These are phyloP conservation scores for Biscutella laevigata DNA, from an alignment of 441 rosid genomes.

Conservation along the genomic window DNA sequence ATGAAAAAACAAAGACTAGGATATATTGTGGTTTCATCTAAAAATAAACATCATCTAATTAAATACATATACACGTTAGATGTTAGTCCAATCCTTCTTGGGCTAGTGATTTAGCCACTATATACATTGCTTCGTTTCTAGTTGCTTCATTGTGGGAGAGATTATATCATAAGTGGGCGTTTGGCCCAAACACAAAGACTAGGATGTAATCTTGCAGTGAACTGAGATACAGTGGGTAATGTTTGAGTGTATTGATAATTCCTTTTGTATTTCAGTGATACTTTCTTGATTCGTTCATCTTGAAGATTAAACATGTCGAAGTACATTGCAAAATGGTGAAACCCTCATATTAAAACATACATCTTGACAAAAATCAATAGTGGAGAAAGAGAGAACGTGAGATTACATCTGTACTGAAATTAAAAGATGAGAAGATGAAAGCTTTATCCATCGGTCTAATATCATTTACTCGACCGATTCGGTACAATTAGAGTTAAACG, in stretches of 20 bases:
- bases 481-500: conserved; percentile 24
- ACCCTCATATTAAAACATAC: conserved; percentile 6
- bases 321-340: neutral
- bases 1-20: neutral
- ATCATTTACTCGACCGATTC: neutral
- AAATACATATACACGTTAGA: neutral
- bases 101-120: neutral
- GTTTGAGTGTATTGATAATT: no score
- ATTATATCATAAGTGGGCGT: neutral
- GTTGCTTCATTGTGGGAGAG: neutral
- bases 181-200: neutral
- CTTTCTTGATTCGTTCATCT: no score
- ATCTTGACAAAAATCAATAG: conserved; percentile 8
- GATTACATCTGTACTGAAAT: conserved; percentile 11
- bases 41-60: neutral
- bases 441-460: neutral
- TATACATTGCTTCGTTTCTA: neutral
- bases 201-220: no score
- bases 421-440: neutral
- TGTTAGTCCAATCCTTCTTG: neutral
- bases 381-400: neutral
- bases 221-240: no score
- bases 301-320: neutral
- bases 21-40: neutral
- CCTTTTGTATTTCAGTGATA: no score